phyloP scores from a whole-genome alignment of 108 stramenopile genomes.

The Nitzschia sp. region DNA sequence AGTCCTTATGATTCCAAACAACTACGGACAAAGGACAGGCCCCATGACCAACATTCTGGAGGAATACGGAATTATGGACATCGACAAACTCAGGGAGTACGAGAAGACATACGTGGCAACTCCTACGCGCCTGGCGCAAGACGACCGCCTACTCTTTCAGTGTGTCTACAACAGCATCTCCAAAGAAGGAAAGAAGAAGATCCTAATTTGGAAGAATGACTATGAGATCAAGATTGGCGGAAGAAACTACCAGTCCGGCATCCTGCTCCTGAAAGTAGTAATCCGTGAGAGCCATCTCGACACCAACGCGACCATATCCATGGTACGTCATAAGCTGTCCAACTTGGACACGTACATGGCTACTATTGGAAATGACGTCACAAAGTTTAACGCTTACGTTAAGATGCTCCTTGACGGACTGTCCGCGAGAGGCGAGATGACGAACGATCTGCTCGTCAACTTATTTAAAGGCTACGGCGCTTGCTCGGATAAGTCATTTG shows the following conservation, averaged over 20 bases:
- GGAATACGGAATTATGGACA: not conserved
- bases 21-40: not conserved
- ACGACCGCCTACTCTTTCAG: not conserved
- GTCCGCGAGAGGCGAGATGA: slow-evolving; percentile 21
- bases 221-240: not conserved
- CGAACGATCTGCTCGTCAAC: slow-evolving; percentile 27
- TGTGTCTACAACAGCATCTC: not conserved
- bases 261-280: slow-evolving; percentile 33
- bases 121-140: not conserved
- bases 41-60: not conserved
- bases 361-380: slow-evolving; percentile 16
- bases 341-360: slow-evolving; percentile 25
- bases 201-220: not conserved
- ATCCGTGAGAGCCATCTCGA: slow-evolving; percentile 26
- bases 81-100: not conserved
- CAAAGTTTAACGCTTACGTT: slow-evolving; percentile 36
- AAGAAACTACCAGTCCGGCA: not conserved
- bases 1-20: not conserved
- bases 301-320: slow-evolving; percentile 27
- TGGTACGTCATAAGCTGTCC: slow-evolving; percentile 20
- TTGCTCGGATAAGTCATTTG: slow-evolving; percentile 18
- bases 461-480: slow-evolving; percentile 40
- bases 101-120: not conserved
- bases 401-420: slow-evolving; percentile 10
- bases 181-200: not conserved